phyloP scores from a whole-genome alignment of 1,139 yeast species.

The Yamadazyma trypodendri region DNA sequence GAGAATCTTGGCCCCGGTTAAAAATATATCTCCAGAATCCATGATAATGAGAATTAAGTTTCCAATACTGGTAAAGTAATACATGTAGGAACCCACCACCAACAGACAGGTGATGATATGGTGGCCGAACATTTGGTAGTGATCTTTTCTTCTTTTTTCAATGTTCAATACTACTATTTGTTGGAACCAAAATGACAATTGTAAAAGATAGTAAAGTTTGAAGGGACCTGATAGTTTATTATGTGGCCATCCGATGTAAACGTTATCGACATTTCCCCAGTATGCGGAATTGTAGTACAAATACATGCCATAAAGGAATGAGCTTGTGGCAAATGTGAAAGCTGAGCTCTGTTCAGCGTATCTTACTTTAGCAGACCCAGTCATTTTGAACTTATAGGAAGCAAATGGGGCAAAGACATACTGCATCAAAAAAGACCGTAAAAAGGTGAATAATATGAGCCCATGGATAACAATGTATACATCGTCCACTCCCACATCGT shows the following conservation, averaged over 20 bases:
- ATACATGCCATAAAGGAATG: constrained; percentile 58
- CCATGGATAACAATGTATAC: constrained; percentile 53
- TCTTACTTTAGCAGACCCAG: constrained; percentile 55
- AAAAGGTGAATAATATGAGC: constrained; percentile 55
- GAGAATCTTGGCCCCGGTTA: constrained; percentile 73
- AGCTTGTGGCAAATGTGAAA: constrained; percentile 55
- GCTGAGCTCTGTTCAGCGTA: constrained; percentile 91
- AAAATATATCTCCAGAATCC: constrained; percentile 78
- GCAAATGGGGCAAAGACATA: constrained; percentile 62
- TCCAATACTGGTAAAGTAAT: constrained; percentile 74
- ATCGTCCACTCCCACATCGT: constrained; percentile 61
- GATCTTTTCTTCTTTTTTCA: constrained; percentile 80
- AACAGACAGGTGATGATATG: constrained; percentile 77
- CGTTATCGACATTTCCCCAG: constrained; percentile 53
- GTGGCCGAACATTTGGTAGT: constrained; percentile 82
- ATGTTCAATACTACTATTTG: constrained; percentile 74
- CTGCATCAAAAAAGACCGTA: constrained; percentile 61
- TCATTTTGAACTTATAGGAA: constrained; percentile 40
- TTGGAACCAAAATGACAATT: constrained; percentile 77
- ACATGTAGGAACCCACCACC: constrained; percentile 69
- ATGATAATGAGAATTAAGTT: constrained; percentile 73
- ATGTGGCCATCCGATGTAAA: constrained; percentile 81
- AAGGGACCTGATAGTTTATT: constrained; percentile 45
- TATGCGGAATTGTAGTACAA: constrained; percentile 61
- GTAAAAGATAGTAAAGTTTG: constrained; percentile 71